A percentile compares a stretch with the other conserved stretches of the same genome.
These are phyloP conservation scores for Aspergillus hiratsukae DNA, from an alignment of 2,329 filamentous ascomycete species.

Conservation along the genomic window DNA sequence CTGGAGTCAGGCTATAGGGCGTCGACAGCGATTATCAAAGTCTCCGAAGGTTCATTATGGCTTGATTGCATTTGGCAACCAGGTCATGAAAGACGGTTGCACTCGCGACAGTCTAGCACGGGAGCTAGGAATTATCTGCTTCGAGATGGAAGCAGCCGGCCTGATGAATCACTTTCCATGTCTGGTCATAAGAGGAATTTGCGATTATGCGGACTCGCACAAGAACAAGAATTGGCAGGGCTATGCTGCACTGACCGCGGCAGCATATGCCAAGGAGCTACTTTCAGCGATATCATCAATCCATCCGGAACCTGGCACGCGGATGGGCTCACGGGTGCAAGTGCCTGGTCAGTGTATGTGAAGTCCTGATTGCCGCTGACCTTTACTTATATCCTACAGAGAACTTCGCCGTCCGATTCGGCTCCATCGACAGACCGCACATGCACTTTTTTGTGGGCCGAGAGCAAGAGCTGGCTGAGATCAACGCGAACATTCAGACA, in stretches of 20 bases:
- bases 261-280: constrained; percentile 8
- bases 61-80: background rate
- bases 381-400: too few species aligned
- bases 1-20: background rate
- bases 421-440: too few species aligned
- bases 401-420: too few species aligned
- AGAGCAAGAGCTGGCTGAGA: too few species aligned
- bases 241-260: constrained; percentile 12
- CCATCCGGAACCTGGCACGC: too few species aligned
- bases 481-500: too few species aligned
- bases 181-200: constrained; percentile 6
- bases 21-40: background rate
- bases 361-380: too few species aligned
- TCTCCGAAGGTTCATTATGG: background rate
- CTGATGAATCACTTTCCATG: constrained; percentile 6
- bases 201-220: constrained; percentile 12
- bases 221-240: constrained; percentile 12
- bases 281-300: background rate
- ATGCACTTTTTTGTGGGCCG: too few species aligned
- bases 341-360: too few species aligned
- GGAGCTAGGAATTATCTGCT: background rate
- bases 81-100: background rate
- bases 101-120: background rate
- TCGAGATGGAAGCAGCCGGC: too few species aligned
- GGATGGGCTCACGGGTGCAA: too few species aligned